Evolutionary conservation across 148 eudicot genomes (phyloP), one percentile per base, ranked within the genome.

Genomic region (Rhododendron simsii): DNA sequence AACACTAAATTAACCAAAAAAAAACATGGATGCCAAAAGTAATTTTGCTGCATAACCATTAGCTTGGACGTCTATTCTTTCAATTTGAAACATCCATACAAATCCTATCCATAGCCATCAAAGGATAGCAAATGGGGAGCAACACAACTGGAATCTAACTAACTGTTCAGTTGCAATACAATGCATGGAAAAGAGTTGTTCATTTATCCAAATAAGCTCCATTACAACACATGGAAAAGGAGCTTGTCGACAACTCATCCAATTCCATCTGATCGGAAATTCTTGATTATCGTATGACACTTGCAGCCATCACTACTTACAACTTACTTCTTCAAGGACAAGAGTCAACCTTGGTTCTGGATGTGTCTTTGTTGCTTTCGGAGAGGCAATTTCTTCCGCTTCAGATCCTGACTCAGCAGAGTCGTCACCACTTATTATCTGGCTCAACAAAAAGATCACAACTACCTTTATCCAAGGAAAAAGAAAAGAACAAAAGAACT

Each of bases 261-360:
- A 81, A 28, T 73, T 73, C 83, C 65, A 50, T 73, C 84, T 51
- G 77, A 47, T 83, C 57, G 30, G 61, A 76, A 41, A 28, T 35
- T 69, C 26, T 51, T 23, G 55, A 33, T 3, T 81, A 44, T 41
- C 69, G 67, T 80, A 57, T 12, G 13, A 71, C 71, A 55, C 37
- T 33, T 41, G 30, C 53, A 81, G 28, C 79, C 80, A 81, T 86
- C 47, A 81, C 13, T 26, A 81, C 73, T 79, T 86, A 80, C 82
- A 85, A 84, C 93, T 93, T 91, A 92, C 94, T 91, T 90, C 91
- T 76, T 91, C 92, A 85, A 71, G 84, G n/a, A 81, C 86, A 81
- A 91, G 83, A 82, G 78, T 85, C 83, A 91, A 86, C 51, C 82
- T 88, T 78, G 85, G 84, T 65, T 80, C 90, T 84, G 88, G 69